These are phyloP conservation scores for Volvox africanus DNA, from an alignment of 139 green algal species.

Conservation along the genomic window DNA sequence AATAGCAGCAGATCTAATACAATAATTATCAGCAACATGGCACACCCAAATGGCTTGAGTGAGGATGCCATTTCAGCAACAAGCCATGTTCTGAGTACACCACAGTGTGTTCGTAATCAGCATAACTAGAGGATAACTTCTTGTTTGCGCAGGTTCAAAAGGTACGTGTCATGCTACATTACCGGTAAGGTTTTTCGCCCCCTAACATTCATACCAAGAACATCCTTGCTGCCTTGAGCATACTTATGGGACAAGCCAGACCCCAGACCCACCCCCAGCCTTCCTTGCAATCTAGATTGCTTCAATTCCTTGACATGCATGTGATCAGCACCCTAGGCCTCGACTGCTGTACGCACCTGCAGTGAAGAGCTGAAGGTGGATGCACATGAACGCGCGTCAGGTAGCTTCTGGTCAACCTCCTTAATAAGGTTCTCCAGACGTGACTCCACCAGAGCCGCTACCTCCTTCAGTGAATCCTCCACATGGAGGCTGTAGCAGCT, in stretches of 20 bases:
- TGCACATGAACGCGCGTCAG: not conserved
- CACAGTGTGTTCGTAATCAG: not conserved
- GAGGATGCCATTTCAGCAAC: not conserved
- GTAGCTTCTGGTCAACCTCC: slow-evolving; percentile 10
- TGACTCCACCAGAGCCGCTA: not conserved
- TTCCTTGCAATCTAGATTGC: not conserved
- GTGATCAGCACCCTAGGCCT: not conserved
- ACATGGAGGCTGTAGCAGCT: slow-evolving; percentile 73
- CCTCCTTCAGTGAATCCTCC: slow-evolving; percentile 42
- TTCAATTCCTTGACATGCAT: not conserved
- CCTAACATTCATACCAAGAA: not conserved
- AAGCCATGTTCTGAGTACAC: not conserved
- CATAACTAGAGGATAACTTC: not conserved
- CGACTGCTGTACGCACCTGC: not conserved
- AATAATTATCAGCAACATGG: not conserved
- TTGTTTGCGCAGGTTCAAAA: not conserved
- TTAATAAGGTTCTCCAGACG: not conserved
- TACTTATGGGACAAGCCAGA: not conserved
- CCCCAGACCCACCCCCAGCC: too few species aligned
- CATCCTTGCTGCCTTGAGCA: not conserved
- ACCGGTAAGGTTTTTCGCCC: not conserved
- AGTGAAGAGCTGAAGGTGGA: slow-evolving; percentile 3
- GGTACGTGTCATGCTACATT: not conserved
- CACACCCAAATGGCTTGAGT: not conserved
- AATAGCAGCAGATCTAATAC: not conserved